Evolutionary conservation across 2,329 filamentous ascomycete genomes (phyloP).

Genomic region (Plenodomus lindquistii): DNA sequence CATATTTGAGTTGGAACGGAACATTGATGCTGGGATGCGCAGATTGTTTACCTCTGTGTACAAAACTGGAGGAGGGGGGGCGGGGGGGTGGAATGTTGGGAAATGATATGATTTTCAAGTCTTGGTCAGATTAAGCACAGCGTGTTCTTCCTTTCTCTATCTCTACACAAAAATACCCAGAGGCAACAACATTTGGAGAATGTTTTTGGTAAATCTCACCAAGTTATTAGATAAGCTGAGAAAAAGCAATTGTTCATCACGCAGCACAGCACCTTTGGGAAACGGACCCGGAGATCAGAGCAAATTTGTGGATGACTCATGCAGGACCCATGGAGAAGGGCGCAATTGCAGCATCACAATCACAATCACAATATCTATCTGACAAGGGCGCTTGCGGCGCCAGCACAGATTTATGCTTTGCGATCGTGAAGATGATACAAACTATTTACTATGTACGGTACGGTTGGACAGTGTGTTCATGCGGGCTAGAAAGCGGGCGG

Average conservation of each 20-base stretch:
- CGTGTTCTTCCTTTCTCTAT: neutral
- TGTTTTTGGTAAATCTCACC: neutral
- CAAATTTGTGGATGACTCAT: neutral
- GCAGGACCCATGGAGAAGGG: too few species aligned
- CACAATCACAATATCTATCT: neutral
- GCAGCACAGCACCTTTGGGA: neutral
- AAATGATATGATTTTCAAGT: neutral
- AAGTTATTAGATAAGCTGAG: neutral
- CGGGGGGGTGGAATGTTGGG: too few species aligned
- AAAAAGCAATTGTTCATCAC: neutral
- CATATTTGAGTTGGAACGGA: neutral
- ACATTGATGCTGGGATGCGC: too few species aligned
- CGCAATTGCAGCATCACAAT: too few species aligned
- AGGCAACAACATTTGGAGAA: neutral
- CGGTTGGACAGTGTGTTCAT: neutral
- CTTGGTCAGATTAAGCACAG: neutral
- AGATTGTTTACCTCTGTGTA: too few species aligned
- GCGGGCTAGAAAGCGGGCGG: neutral
- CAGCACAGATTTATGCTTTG: neutral
- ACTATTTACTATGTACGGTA: too few species aligned
- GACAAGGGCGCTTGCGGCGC: neutral
- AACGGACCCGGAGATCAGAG: neutral
- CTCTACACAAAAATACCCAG: neutral
- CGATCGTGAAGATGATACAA: too few species aligned
- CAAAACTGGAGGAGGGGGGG: neutral